Conservation (phyloP, 495 filamentous ascomycete species). For the Lasiosphaeris hirsuta region DNA sequence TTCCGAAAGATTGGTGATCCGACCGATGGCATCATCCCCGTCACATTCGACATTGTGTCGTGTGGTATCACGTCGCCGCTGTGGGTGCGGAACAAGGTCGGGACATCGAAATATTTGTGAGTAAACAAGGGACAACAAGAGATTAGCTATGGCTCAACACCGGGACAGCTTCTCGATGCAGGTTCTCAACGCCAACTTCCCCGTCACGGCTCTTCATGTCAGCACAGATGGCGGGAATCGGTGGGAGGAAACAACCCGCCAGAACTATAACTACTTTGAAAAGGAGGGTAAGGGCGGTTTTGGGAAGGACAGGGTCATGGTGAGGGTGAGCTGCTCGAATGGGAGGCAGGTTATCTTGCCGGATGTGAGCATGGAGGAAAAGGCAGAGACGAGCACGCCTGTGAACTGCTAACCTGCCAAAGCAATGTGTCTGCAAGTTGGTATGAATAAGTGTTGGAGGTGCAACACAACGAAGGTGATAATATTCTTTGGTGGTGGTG, state of each 20-base stretch:
- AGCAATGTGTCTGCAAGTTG: too few relatives aligned
- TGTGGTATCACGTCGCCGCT: slow-evolving; percentile 49
- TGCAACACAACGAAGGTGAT: too few relatives aligned
- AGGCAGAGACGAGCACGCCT: background rate
- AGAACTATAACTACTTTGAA: slow-evolving; percentile 61
- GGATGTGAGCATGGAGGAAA: slow-evolving; percentile 2
- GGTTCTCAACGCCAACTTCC: slow-evolving; percentile 54
- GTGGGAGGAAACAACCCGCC: slow-evolving; percentile 49
- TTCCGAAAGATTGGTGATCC: slow-evolving; percentile 9
- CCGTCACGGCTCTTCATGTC: slow-evolving; percentile 51
- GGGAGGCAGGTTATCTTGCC: slow-evolving; percentile 29
- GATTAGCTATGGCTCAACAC: background rate
- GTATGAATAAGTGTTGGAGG: too few relatives aligned
- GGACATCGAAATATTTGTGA: slow-evolving; percentile 42
- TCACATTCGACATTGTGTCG: slow-evolving; percentile 30
- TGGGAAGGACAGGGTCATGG: slow-evolving; percentile 48
- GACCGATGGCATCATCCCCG: slow-evolving; percentile 17
- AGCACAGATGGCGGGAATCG: slow-evolving; percentile 53
- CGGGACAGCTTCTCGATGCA: slow-evolving; percentile 57
- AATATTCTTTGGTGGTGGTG: too few relatives aligned
- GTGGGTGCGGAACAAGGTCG: slow-evolving; percentile 54
- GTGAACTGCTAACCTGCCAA: background rate
- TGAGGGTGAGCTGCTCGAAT: slow-evolving; percentile 50
- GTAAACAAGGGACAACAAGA: background rate
- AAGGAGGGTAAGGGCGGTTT: slow-evolving; percentile 44